Evolutionary conservation across 441 rosid genomes (phyloP).

Genomic region (Geranium incanum): DNA sequence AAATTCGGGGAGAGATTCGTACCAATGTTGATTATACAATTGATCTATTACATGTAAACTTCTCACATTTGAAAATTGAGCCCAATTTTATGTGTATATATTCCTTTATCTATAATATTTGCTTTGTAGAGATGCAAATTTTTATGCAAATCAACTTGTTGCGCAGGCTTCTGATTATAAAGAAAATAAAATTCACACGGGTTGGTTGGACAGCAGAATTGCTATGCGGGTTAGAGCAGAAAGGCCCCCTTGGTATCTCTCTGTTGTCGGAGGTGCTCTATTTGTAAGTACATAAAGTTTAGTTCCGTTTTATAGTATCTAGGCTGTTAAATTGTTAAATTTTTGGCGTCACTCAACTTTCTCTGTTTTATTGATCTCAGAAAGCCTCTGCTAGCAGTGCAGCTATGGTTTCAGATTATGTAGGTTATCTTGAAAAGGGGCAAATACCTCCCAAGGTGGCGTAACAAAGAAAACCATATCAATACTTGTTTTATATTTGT

Average conservation of each 20-base stretch:
- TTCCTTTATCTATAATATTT: slow-evolving; percentile 1
- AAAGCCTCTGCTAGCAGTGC: slow-evolving; percentile 97
- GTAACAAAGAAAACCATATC: slow-evolving; percentile 8
- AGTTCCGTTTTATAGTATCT: background rate
- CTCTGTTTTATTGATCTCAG: slow-evolving; percentile 38
- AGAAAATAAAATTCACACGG: slow-evolving; percentile 97
- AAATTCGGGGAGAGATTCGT: slow-evolving; percentile 97
- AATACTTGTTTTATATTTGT: background rate
- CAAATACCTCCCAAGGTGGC: slow-evolving; percentile 99
- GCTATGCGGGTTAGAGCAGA: slow-evolving; percentile 99
- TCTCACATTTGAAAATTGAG: slow-evolving; percentile 23
- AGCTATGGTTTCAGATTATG: slow-evolving; percentile 90
- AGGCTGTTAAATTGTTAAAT: slow-evolving; percentile 1
- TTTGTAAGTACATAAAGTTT: slow-evolving; percentile 50
- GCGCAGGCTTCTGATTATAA: slow-evolving; percentile 90
- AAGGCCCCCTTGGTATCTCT: slow-evolving; percentile 99
- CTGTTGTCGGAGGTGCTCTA: slow-evolving; percentile 98
- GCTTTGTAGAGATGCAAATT: slow-evolving; percentile 19
- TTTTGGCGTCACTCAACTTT: slow-evolving; percentile 10
- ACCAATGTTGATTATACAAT: slow-evolving; percentile 97
- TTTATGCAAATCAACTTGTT: slow-evolving; percentile 22
- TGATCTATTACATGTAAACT: slow-evolving; percentile 86
- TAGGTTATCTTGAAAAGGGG: slow-evolving; percentile 98
- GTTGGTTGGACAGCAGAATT: slow-evolving; percentile 99
- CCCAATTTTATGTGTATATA: slow-evolving; percentile 7